Conservation (phyloP, 805 yeast genomes). For the Saccharomycopsis olivae region DNA sequence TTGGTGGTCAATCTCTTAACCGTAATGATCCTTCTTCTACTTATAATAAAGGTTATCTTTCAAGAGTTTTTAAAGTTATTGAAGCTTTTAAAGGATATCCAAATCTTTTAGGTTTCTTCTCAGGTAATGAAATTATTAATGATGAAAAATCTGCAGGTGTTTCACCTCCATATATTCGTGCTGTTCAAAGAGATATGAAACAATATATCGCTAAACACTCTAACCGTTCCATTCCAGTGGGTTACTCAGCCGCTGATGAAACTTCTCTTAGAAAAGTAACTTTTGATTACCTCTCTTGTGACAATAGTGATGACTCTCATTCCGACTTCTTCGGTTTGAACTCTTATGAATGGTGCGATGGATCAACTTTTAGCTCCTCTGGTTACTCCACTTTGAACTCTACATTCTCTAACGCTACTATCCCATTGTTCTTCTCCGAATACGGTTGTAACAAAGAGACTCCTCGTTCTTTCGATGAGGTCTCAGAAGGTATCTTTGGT, state of each 20-base stretch:
- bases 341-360: conserved; percentile 95
- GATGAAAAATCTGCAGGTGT: conserved; percentile 52
- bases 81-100: conserved; percentile 79
- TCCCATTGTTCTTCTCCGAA: conserved; percentile 65
- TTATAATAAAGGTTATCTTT: conserved; percentile 60
- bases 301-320: conserved; percentile 49
- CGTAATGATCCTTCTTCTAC: conserved; percentile 62
- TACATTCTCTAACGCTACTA: conserved; percentile 45
- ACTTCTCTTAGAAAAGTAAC: conserved; percentile 58
- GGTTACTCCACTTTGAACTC: conserved; percentile 58
- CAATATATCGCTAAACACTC: conserved; percentile 59
- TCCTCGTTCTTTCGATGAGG: conserved; percentile 84
- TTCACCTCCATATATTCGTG: conserved; percentile 76
- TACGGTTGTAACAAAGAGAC: conserved; percentile 69
- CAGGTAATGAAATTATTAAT: conserved; percentile 89
- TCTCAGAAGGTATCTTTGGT: conserved; percentile 54
- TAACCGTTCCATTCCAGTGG: conserved; percentile 81
- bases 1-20: conserved; percentile 52
- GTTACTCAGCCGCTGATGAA: conserved; percentile 90
- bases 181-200: conserved; percentile 88
- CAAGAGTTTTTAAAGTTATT: conserved; percentile 73
- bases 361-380: conserved; percentile 46
- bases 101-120: conserved; percentile 77
- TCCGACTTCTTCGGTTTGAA: conserved; percentile 92
- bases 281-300: conserved; percentile 73